Conservation (phyloP, 2,329 filamentous ascomycete genomes). For the Aspergillus amoenus region DNA sequence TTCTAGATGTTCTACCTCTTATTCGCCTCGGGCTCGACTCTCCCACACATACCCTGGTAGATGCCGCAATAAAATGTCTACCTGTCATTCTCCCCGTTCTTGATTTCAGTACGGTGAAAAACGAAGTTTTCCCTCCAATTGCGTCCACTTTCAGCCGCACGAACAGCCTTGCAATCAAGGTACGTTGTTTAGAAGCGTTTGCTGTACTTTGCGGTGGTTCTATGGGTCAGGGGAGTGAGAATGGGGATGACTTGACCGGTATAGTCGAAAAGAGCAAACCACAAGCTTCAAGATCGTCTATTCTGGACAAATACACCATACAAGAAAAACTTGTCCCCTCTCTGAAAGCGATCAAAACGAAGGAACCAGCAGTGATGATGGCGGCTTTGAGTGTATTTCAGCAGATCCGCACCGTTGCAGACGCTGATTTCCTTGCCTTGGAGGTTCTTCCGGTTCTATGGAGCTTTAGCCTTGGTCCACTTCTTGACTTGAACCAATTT, state of each 20-base stretch:
- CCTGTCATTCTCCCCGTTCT: constrained; percentile 80
- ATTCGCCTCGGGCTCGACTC: constrained; percentile 82
- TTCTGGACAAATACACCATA: constrained; percentile 95
- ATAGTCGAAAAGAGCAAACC: constrained; percentile 52
- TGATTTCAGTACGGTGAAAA: constrained; percentile 96
- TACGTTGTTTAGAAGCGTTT: constrained; percentile 86
- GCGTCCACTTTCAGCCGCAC: constrained; percentile 89
- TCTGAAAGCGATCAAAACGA: constrained; percentile 91
- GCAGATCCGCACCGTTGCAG: constrained; percentile 77
- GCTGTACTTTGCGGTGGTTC: constrained; percentile 82
- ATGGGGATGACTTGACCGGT: constrained; percentile 73
- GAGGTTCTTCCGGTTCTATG: constrained; percentile 88
- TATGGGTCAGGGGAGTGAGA: constrained; percentile 46
- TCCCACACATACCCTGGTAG: constrained; percentile 82
- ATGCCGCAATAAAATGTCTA: constrained; percentile 76
- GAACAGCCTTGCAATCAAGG: constrained; percentile 90
- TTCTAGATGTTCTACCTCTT: constrained; percentile 78
- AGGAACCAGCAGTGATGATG: constrained; percentile 97
- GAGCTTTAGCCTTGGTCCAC: constrained; percentile 85
- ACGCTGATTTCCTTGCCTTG: constrained; percentile 87
- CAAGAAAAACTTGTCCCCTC: constrained; percentile 95
- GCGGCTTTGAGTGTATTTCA: constrained; percentile 81
- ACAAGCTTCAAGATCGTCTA: constrained; percentile 68
- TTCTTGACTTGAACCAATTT: constrained; percentile 86
- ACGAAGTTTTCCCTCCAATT: constrained; percentile 91